Evolutionary conservation across 106 monocot species (phyloP).

Genomic region (Allium sativum): DNA sequence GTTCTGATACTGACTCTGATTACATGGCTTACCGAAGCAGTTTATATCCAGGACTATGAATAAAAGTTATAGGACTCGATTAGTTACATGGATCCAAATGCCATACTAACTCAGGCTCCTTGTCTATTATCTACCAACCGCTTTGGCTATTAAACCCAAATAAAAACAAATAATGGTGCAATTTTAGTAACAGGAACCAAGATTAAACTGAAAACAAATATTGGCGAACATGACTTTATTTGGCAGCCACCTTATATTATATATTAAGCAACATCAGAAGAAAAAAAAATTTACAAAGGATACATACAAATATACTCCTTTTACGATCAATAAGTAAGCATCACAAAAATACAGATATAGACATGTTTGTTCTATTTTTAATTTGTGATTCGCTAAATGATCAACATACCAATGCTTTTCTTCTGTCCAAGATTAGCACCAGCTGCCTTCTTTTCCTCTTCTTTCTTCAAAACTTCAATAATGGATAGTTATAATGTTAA

Average conservation of each 20-base stretch:
- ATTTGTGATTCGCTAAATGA: background rate
- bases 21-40: too few species aligned
- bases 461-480: constrained; percentile 64
- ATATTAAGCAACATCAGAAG: background rate
- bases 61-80: too few species aligned
- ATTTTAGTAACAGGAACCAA: background rate
- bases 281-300: background rate
- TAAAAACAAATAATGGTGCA: too few species aligned
- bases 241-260: background rate
- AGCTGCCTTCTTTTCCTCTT: constrained; percentile 56
- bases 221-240: background rate
- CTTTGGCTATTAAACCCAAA: too few species aligned
- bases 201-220: background rate
- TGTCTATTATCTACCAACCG: too few species aligned
- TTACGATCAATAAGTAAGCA: background rate
- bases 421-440: constrained; percentile 6
- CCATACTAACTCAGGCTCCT: too few species aligned
- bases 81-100: too few species aligned
- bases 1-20: too few species aligned
- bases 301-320: background rate
- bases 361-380: background rate
- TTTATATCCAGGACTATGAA: too few species aligned
- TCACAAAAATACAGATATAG: background rate
- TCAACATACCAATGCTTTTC: constrained; percentile 29
- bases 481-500: background rate